Percentiles rank a stretch among this genome's conserved stretches.
Evolutionary conservation across 805 yeast genomes (phyloP).

Genomic region (Priceomyces carsonii): DNA sequence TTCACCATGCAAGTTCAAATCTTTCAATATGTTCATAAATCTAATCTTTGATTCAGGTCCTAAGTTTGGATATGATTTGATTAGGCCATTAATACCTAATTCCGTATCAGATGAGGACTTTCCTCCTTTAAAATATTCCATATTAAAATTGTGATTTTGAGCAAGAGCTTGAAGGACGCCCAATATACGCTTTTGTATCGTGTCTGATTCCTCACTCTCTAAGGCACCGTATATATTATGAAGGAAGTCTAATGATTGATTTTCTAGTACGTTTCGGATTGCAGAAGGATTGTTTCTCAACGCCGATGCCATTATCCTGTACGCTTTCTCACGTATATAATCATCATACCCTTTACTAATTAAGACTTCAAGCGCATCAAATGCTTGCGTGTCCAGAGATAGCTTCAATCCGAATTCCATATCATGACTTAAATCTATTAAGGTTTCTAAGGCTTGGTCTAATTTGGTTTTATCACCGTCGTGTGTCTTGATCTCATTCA

Average conservation of each 20-base stretch:
- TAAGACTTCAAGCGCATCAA: constrained; percentile 30
- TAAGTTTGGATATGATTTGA: constrained; percentile 27
- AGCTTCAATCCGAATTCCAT: constrained; percentile 56
- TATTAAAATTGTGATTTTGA: constrained; percentile 34
- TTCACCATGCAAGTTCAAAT: constrained; percentile 24
- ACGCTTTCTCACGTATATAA: constrained; percentile 48
- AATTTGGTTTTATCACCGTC: constrained; percentile 20
- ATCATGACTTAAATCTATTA: constrained; percentile 68
- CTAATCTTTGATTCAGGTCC: constrained; percentile 36
- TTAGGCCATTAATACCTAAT: constrained; percentile 23
- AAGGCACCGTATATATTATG: constrained; percentile 22
- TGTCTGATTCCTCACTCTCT: constrained; percentile 18
- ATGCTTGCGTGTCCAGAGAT: constrained; percentile 36
- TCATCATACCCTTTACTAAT: constrained; percentile 8
- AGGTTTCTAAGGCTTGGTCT: constrained; percentile 35
- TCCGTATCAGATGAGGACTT: constrained; percentile 3
- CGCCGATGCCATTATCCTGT: constrained; percentile 64
- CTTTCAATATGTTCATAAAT: constrained; percentile 48
- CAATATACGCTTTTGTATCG: constrained; percentile 47
- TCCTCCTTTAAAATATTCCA: constrained; percentile 22
- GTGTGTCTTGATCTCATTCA: constrained; percentile 17
- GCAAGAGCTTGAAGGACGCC: constrained; percentile 53
- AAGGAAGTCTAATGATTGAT: constrained; percentile 18
- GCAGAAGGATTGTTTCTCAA: constrained; percentile 77
- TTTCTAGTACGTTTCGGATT: constrained; percentile 31